These are phyloP conservation scores for Xerocomus potaroensis DNA, from an alignment of 768 basidiomycete species.

Conservation along the genomic window DNA sequence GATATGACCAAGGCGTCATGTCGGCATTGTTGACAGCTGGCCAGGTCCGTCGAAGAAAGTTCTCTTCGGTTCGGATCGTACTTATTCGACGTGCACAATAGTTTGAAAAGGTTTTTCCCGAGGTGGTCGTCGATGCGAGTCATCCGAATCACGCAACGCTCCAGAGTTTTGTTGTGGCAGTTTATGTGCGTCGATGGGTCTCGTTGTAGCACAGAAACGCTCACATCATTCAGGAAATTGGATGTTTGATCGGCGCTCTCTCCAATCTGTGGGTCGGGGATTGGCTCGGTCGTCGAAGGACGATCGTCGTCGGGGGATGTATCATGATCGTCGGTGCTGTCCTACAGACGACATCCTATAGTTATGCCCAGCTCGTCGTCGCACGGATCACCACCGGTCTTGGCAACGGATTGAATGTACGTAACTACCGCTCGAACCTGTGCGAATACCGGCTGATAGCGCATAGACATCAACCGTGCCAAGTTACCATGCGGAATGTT, in stretches of 20 bases:
- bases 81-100: slow-evolving; percentile 18
- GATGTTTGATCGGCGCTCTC: slow-evolving; percentile 60
- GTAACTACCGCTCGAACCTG: slow-evolving; percentile 5
- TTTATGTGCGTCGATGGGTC: slow-evolving; percentile 42
- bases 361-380: slow-evolving; percentile 58
- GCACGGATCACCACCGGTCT: slow-evolving; percentile 58
- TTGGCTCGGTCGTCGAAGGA: slow-evolving; percentile 51
- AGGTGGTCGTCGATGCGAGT: slow-evolving; percentile 42
- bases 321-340: slow-evolving; percentile 64
- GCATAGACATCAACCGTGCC: slow-evolving; percentile 60
- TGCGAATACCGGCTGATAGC: neutral
- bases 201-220: neutral
- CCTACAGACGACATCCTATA: slow-evolving; percentile 52
- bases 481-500: slow-evolving; percentile 63
- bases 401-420: slow-evolving; percentile 61
- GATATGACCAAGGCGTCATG: slow-evolving; percentile 72
- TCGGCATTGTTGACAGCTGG: slow-evolving; percentile 56
- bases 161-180: slow-evolving; percentile 56
- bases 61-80: neutral
- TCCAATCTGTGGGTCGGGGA: slow-evolving; percentile 62
- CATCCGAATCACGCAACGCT: slow-evolving; percentile 46
- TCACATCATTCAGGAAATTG: slow-evolving; percentile 45
- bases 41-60: slow-evolving; percentile 33
- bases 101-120: slow-evolving; percentile 57
- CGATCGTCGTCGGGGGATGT: slow-evolving; percentile 53